phyloP scores from a whole-genome alignment of 306 rosid genomes.

The Pachyrhizus erosus region DNA sequence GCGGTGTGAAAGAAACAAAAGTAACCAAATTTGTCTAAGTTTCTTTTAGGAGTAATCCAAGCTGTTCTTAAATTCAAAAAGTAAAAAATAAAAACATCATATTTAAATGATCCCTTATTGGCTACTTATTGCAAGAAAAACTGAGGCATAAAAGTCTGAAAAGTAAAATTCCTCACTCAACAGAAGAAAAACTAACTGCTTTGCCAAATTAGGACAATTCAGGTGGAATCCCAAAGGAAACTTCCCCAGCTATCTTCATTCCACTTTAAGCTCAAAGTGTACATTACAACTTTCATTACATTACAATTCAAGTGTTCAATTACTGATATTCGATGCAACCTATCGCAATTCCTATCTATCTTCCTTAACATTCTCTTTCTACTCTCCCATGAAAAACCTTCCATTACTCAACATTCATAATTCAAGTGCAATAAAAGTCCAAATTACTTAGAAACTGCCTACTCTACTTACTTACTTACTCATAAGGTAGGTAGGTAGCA shows the following conservation, averaged over 20 bases:
- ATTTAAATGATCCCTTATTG: not conserved
- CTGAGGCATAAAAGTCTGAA: not conserved
- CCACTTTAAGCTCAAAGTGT: slow-evolving; percentile 3
- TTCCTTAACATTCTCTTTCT: not conserved
- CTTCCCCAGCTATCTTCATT: not conserved
- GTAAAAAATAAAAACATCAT: not conserved
- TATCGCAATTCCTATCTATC: not conserved
- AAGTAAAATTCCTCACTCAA: not conserved
- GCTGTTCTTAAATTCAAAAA: not conserved
- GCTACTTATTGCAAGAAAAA: not conserved
- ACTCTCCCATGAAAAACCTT: no score
- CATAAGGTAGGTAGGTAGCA: not conserved
- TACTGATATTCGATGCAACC: not conserved
- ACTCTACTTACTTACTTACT: not conserved
- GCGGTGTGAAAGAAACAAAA: no score
- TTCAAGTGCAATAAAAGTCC: not conserved
- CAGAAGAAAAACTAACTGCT: not conserved
- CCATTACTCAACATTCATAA: not conserved
- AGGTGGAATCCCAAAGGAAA: not conserved
- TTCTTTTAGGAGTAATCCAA: no score
- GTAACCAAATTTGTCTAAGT: not conserved
- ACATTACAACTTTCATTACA: not conserved
- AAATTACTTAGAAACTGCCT: not conserved
- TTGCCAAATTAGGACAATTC: slow-evolving; percentile 30
- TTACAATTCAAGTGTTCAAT: slow-evolving; percentile 15